Percentiles rank a stretch among this genome's conserved stretches.
phyloP scores from a whole-genome alignment of 257 asterid species.

The Ocimum tenuiflorum region DNA sequence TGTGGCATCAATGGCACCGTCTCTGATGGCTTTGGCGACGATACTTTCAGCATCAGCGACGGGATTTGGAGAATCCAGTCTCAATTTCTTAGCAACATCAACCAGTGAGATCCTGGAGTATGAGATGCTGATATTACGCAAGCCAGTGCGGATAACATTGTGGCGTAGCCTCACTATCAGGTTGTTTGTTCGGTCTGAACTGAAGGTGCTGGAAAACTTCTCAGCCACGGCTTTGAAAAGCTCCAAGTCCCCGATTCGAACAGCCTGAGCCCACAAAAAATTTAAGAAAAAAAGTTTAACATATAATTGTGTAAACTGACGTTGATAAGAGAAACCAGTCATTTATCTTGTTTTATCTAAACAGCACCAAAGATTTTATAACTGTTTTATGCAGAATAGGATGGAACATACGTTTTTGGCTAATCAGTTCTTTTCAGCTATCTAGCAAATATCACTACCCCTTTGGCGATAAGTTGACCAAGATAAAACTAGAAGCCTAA shows the following conservation, averaged over 20 bases:
- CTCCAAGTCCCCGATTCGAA: constrained; percentile 67
- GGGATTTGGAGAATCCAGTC: constrained; percentile 53
- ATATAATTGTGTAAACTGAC: neutral
- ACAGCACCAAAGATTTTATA: neutral
- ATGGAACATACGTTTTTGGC: neutral
- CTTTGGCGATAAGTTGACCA: too few species aligned
- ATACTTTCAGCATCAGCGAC: constrained; percentile 65
- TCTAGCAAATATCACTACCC: neutral
- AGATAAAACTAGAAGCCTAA: too few species aligned
- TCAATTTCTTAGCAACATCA: constrained; percentile 65
- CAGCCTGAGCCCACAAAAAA: constrained; percentile 43
- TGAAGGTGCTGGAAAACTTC: constrained; percentile 48
- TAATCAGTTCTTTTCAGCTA: neutral
- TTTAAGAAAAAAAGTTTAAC: neutral
- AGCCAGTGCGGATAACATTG: constrained; percentile 62
- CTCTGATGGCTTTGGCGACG: constrained; percentile 67
- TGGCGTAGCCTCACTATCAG: constrained; percentile 65
- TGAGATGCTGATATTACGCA: constrained; percentile 61
- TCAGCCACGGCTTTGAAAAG: constrained; percentile 56
- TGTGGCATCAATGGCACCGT: constrained; percentile 69
- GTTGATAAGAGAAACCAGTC: neutral
- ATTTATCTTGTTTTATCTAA: neutral
- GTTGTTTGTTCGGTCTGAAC: constrained; percentile 54
- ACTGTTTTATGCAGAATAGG: neutral
- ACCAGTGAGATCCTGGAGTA: constrained; percentile 55